These are phyloP conservation scores for Phytophthora hybrid DNA, from an alignment of 352 stramenopile genomes.

Conservation along the genomic window DNA sequence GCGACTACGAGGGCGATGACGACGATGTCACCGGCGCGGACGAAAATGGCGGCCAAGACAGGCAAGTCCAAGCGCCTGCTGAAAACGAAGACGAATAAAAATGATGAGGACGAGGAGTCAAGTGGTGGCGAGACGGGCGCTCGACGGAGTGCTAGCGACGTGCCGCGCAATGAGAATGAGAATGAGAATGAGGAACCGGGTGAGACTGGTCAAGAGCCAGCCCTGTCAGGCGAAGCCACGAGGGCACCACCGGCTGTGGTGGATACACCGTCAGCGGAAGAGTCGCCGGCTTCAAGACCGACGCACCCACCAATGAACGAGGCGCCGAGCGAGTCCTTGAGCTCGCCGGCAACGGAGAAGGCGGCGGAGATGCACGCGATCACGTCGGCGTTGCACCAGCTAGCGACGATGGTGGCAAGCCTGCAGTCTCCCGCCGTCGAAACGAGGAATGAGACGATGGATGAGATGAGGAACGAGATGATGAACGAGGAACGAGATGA, in stretches of 20 bases:
- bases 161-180: background rate
- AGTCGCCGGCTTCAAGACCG: background rate
- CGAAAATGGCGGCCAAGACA: background rate
- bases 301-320: background rate
- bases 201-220: background rate
- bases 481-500: no score
- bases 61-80: background rate
- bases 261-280: no score
- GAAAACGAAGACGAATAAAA: background rate
- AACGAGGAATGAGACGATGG: no score
- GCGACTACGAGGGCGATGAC: background rate
- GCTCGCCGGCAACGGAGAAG: no score
- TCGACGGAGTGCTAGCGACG: background rate
- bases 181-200: background rate
- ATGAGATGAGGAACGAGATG: no score
- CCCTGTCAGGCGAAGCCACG: no score
- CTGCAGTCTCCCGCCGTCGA: no score
- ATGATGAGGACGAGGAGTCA: background rate
- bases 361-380: background rate
- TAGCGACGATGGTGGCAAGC: background rate
- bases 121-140: background rate
- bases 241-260: no score
- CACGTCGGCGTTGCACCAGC: background rate
- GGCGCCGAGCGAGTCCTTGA: background rate
- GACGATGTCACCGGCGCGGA: background rate